A percentile compares a stretch with the other conserved stretches of the same genome.
Conservation (phyloP, 2,329 filamentous ascomycete species). For the Cladophialophora immunda region DNA sequence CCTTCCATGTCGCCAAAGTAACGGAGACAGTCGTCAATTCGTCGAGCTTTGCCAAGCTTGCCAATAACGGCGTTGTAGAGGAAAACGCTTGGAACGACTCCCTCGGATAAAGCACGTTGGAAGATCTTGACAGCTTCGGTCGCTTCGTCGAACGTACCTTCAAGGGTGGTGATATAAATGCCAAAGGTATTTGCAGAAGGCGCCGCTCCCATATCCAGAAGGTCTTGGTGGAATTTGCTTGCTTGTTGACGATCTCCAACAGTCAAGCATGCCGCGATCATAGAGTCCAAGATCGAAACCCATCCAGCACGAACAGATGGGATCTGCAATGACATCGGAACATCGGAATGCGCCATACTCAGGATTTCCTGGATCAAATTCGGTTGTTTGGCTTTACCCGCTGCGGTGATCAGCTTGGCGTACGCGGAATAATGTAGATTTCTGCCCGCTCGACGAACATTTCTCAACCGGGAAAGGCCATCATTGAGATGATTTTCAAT, state of each 20-base stretch:
- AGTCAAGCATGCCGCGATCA: slow-evolving; percentile 90
- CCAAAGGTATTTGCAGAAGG: slow-evolving; percentile 98
- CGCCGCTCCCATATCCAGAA: slow-evolving; percentile 87
- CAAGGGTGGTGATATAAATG: slow-evolving; percentile 98
- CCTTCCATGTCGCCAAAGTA: slow-evolving; percentile 98
- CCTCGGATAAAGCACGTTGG: slow-evolving; percentile 88
- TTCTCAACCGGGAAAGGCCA: slow-evolving; percentile 82
- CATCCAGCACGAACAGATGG: slow-evolving; percentile 91
- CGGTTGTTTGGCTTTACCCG: slow-evolving; percentile 83
- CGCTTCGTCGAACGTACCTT: slow-evolving; percentile 97
- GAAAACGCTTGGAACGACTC: slow-evolving; percentile 95
- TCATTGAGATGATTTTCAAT: slow-evolving; percentile 79
- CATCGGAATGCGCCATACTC: slow-evolving; percentile 85
- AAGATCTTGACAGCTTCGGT: slow-evolving; percentile 98
- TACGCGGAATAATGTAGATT: slow-evolving; percentile 97
- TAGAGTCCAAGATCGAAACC: slow-evolving; percentile 94
- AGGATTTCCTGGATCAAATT: slow-evolving; percentile 86
- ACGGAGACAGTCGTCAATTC: slow-evolving; percentile 96
- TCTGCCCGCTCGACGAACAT: slow-evolving; percentile 89
- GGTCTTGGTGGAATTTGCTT: slow-evolving; percentile 87
- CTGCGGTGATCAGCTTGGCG: slow-evolving; percentile 90
- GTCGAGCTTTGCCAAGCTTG: slow-evolving; percentile 95
- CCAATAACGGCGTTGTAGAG: slow-evolving; percentile 98
- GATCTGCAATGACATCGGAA: slow-evolving; percentile 85
- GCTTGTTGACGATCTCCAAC: slow-evolving; percentile 82